phyloP scores from a whole-genome alignment of 306 rosid genomes.

The Medicago arabica region DNA sequence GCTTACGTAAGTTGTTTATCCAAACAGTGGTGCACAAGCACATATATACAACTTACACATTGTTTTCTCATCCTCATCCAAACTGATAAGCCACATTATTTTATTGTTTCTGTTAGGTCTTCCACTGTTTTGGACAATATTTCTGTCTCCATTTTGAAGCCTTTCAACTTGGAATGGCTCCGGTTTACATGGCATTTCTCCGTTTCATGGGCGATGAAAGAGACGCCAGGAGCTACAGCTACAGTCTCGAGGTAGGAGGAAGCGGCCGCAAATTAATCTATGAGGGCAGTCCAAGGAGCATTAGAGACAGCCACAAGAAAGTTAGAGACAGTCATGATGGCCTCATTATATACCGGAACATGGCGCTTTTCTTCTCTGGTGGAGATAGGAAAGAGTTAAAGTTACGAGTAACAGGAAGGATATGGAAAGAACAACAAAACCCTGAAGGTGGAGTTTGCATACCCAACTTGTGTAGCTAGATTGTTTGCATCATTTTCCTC shows the following conservation, averaged over 20 bases:
- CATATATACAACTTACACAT: conserved; percentile 10
- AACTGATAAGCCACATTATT: conserved; percentile 29
- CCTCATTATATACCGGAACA: conserved; percentile 70
- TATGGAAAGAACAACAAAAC: conserved; percentile 82
- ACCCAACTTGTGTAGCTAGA: conserved; percentile 64
- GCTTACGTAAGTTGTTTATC: neutral
- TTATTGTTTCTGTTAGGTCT: conserved; percentile 55
- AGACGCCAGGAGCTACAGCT: conserved; percentile 73
- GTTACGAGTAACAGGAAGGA: conserved; percentile 76
- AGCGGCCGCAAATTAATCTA: conserved; percentile 68
- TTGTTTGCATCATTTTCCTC: conserved; percentile 22
- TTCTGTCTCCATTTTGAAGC: conserved; percentile 90
- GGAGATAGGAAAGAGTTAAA: conserved; percentile 81
- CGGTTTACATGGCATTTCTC: conserved; percentile 83
- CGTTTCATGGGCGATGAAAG: conserved; percentile 85
- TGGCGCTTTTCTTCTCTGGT: conserved; percentile 85
- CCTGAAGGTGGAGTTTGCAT: conserved; percentile 71
- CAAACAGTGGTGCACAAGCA: neutral
- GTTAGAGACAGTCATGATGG: conserved; percentile 87
- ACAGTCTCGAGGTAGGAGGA: conserved; percentile 83
- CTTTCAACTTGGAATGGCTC: conserved; percentile 83
- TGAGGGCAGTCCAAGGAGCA: conserved; percentile 76
- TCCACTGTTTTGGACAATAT: conserved; percentile 81
- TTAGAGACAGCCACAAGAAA: conserved; percentile 80
- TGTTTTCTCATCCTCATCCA: conserved; percentile 27